Base-by-base conservation (phyloP, 139 green algal species). In the Desmodesmus armatus region DNA sequence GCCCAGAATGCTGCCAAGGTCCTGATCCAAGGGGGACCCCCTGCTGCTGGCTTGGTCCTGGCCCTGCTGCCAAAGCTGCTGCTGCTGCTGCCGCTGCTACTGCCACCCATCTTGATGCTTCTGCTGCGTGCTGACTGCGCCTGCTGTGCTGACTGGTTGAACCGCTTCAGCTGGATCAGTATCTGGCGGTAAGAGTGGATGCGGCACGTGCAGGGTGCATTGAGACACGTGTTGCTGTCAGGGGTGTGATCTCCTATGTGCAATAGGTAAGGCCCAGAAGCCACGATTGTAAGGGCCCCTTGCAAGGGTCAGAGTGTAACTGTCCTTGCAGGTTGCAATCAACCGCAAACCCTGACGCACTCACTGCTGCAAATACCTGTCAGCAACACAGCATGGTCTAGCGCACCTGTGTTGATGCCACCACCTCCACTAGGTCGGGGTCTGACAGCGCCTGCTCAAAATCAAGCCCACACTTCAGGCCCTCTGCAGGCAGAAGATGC, bases 91-190 rank as follows among this genome's bases (percentile, higher is more conserved):
- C 62, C 17, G 65, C 69, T 77, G 69, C 74, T 67, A 49, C 51
- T 27, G 53, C 39, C 21, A 37, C n/a, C 43, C n/a, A 23, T 4
- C 35, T 3, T 27, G 35, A 19, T 27, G 39, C 65, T 35, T 27
- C 55, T 69, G 9, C 39, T 47, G 51, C 80, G 69, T 9, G 49
- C 49, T 60, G 80, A 41, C 29, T 80, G 19, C 27, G 80, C 80
- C 23, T 23, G 25, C 53, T 86, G 69, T 2, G 80, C 80, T 51
- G 40, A 49, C 43, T 93, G 81, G 60, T 90, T 90, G 87, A 97
- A 97, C n/a, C 89, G 89, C 13, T 88, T 82, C 44, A 97, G 89
- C 89, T 96, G 91, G 65, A 96, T 96, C 3, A 92, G 65, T n/a
- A 96, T 91, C 92, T 97, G 91, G 76, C 83, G 40, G 15, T 5